phyloP scores from a whole-genome alignment of 2,329 filamentous ascomycete genomes.

The Fusarium sp. region DNA sequence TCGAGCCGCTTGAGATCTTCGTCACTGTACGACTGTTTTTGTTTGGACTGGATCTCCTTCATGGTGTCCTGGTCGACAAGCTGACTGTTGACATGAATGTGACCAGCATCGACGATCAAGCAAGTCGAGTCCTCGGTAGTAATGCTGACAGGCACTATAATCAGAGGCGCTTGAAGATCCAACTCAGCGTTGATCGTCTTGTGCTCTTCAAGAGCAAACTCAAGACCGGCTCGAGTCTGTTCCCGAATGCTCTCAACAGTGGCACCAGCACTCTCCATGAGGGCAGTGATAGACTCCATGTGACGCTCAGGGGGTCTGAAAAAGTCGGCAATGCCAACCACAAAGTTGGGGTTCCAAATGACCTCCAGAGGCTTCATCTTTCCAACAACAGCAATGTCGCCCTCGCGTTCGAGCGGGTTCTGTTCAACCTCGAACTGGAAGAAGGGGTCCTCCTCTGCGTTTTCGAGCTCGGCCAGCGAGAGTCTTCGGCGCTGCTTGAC shows the following conservation, averaged over 20 bases:
- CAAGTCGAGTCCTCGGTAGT: slow-evolving; percentile 81
- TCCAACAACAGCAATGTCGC: slow-evolving; percentile 87
- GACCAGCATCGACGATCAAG: slow-evolving; percentile 93
- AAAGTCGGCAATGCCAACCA: slow-evolving; percentile 90
- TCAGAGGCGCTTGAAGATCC: slow-evolving; percentile 92
- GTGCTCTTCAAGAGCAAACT: slow-evolving; percentile 96
- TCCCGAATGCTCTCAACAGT: slow-evolving; percentile 95
- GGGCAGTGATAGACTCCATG: slow-evolving; percentile 96
- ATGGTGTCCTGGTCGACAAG: slow-evolving; percentile 91
- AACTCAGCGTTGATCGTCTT: slow-evolving; percentile 97
- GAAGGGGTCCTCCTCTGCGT: slow-evolving; percentile 72
- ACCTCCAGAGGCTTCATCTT: slow-evolving; percentile 96
- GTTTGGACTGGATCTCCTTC: slow-evolving; percentile 88
- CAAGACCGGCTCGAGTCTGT: slow-evolving; percentile 92
- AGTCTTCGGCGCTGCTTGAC: slow-evolving; percentile 56
- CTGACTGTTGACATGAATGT: slow-evolving; percentile 92
- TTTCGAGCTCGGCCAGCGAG: slow-evolving; percentile 63
- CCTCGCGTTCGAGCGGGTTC: slow-evolving; percentile 90
- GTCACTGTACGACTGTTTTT: slow-evolving; percentile 84
- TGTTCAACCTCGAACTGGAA: slow-evolving; percentile 94
- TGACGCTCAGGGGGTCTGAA: slow-evolving; percentile 96
- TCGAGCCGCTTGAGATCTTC: slow-evolving; percentile 89
- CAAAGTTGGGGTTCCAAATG: slow-evolving; percentile 94
- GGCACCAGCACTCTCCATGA: slow-evolving; percentile 94
- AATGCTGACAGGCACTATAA: slow-evolving; percentile 95